phyloP scores from a whole-genome alignment of 2,329 filamentous ascomycete genomes.

The Xylaria sp. region DNA sequence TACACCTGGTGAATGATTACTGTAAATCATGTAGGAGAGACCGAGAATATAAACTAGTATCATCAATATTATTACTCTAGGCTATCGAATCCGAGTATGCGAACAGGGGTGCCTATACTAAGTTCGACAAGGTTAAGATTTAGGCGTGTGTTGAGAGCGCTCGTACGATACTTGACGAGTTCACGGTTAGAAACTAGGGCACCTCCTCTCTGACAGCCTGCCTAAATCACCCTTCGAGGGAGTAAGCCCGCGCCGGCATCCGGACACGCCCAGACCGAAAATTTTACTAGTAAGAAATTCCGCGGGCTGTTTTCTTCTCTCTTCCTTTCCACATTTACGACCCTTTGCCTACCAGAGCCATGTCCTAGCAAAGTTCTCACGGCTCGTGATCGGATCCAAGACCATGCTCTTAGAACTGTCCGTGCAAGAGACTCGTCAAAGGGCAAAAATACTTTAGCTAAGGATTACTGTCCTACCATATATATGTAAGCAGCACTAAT shows the following conservation, averaged over 20 bases:
- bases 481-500: neutral
- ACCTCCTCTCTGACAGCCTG: slow-evolving; percentile 42
- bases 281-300: no score
- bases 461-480: no score
- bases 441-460: no score
- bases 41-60: slow-evolving; percentile 52
- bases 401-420: slow-evolving; percentile 42
- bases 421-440: no score
- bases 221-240: no score
- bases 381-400: slow-evolving; percentile 52
- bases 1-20: slow-evolving; percentile 52
- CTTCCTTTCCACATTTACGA: no score
- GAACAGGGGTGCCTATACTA: slow-evolving; percentile 34
- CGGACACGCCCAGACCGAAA: slow-evolving; percentile 52
- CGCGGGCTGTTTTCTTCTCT: no score
- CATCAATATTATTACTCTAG: slow-evolving; percentile 55
- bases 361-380: slow-evolving; percentile 42
- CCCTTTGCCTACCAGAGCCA: no score
- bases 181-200: slow-evolving; percentile 54
- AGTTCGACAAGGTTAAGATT: slow-evolving; percentile 41
- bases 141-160: slow-evolving; percentile 53
- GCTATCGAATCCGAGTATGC: slow-evolving; percentile 46
- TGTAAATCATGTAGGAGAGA: slow-evolving; percentile 47
- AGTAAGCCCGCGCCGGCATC: neutral
- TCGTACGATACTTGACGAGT: slow-evolving; percentile 53